phyloP scores from a whole-genome alignment of 495 filamentous ascomycete species.

The Rusavskia elegans region DNA sequence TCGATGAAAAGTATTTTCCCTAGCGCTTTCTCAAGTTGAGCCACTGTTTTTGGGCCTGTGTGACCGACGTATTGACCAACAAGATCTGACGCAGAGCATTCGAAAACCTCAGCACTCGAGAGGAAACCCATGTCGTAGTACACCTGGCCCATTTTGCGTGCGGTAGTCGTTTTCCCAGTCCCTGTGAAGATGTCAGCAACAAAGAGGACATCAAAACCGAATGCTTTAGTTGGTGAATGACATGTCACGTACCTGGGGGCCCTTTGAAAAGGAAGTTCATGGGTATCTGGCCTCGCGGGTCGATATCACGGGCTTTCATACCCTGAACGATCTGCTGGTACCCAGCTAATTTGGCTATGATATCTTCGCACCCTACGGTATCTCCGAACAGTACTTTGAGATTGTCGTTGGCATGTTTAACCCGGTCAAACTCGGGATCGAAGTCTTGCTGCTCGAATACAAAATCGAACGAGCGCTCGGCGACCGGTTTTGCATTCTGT shows the following conservation, averaged over 20 bases:
- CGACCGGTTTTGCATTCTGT: slow-evolving; percentile 4
- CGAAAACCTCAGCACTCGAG: slow-evolving; percentile 34
- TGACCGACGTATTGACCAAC: slow-evolving; percentile 40
- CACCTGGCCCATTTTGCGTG: slow-evolving; percentile 53
- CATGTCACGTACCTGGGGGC: slow-evolving; percentile 35
- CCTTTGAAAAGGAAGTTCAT: slow-evolving; percentile 50
- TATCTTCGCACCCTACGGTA: slow-evolving; percentile 48
- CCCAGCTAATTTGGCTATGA: slow-evolving; percentile 39
- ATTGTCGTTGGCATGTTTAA: slow-evolving; percentile 31
- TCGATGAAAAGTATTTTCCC: slow-evolving; percentile 49
- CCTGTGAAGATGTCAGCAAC: slow-evolving; percentile 23
- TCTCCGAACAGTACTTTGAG: slow-evolving; percentile 43
- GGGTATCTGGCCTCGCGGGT: slow-evolving; percentile 41
- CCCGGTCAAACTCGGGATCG: slow-evolving; percentile 48
- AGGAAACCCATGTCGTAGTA: slow-evolving; percentile 60
- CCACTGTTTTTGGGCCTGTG: slow-evolving; percentile 29
- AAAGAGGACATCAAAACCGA: neutral
- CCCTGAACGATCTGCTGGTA: slow-evolving; percentile 39
- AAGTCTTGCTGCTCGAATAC: slow-evolving; percentile 47
- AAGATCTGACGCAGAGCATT: slow-evolving; percentile 45
- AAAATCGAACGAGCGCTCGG: slow-evolving; percentile 6
- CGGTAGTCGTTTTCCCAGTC: slow-evolving; percentile 63
- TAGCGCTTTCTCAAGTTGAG: slow-evolving; percentile 23
- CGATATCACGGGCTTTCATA: slow-evolving; percentile 32
- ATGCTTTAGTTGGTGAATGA: neutral